Evolutionary conservation across 2,329 filamentous ascomycete genomes (phyloP).

Genomic region (Alternaria conjuncta): DNA sequence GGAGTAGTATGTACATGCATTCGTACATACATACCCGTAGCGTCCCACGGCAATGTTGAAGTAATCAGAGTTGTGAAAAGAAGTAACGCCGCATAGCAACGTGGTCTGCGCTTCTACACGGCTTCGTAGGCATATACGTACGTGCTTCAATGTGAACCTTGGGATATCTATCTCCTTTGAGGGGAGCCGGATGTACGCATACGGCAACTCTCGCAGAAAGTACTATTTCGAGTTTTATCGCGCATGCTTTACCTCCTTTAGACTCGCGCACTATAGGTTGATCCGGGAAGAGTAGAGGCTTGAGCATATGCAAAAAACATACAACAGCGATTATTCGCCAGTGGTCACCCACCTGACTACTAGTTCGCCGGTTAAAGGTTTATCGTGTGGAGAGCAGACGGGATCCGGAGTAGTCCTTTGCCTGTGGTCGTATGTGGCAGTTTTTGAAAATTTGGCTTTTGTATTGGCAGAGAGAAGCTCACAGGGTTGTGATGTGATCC

Average conservation of each 20-base stretch:
- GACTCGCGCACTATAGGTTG: background rate
- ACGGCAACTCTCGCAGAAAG: background rate
- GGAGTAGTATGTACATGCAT: background rate
- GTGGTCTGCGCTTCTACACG: background rate
- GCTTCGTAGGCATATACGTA: background rate
- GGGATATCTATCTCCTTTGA: background rate
- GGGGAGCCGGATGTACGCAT: background rate
- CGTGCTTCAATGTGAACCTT: background rate
- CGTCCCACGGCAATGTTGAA: background rate
- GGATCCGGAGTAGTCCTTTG: slow-evolving; percentile 8
- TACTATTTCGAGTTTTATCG: background rate
- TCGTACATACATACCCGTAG: background rate
- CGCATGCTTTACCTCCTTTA: background rate
- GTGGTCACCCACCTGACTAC: slow-evolving; percentile 12
- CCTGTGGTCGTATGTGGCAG: slow-evolving; percentile 20
- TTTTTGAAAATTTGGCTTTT: background rate
- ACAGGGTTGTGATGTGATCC: background rate
- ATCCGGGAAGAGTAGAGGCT: background rate
- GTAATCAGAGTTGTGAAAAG: background rate
- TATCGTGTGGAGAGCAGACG: slow-evolving; percentile 15
- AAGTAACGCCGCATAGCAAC: background rate
- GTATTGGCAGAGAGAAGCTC: background rate
- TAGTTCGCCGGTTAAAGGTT: slow-evolving; percentile 10
- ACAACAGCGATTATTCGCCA: slow-evolving; percentile 10
- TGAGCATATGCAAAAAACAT: slow-evolving; percentile 3